Evolutionary conservation across 2,329 filamentous ascomycete genomes (phyloP).

Genomic region (Aspergillus terreus): DNA sequence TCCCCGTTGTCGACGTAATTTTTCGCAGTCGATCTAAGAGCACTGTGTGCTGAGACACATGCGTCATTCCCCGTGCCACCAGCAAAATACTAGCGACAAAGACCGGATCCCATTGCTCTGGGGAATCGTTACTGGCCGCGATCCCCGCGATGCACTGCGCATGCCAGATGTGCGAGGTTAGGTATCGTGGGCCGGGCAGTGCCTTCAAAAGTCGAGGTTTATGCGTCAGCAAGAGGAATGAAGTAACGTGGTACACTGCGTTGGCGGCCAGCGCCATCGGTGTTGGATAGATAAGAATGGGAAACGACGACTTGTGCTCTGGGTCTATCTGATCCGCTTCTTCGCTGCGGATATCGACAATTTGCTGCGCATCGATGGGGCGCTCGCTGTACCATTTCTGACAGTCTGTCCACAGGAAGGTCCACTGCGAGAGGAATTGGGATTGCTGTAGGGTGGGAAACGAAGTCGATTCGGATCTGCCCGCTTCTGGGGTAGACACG

Average conservation of each 20-base stretch:
- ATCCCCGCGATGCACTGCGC: constrained; percentile 23
- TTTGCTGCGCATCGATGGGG: constrained; percentile 17
- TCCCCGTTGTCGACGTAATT: constrained; percentile 18
- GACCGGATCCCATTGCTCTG: constrained; percentile 24
- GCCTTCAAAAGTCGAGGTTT: constrained; percentile 23
- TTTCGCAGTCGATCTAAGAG: constrained; percentile 12
- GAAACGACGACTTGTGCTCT: constrained; percentile 19
- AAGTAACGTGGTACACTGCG: constrained; percentile 21
- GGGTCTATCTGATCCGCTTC: constrained; percentile 23
- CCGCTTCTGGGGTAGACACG: background rate
- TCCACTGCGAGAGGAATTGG: constrained; percentile 22
- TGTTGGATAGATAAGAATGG: constrained; percentile 24
- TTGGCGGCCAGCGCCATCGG: constrained; percentile 26
- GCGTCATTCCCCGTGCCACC: constrained; percentile 22
- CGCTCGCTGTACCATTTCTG: constrained; percentile 25
- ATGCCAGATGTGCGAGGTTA: constrained; percentile 25
- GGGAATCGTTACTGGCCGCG: constrained; percentile 21
- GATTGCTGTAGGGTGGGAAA: constrained; percentile 4
- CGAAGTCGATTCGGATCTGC: background rate
- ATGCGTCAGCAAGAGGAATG: constrained; percentile 17
- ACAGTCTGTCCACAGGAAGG: constrained; percentile 22
- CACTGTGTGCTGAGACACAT: constrained; percentile 19
- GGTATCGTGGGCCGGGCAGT: constrained; percentile 18
- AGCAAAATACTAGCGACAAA: constrained; percentile 17
- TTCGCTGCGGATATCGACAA: constrained; percentile 21